phyloP scores from a whole-genome alignment of 1,284 basidiomycete genomes.

The Pseudozyma hubeiensis region DNA sequence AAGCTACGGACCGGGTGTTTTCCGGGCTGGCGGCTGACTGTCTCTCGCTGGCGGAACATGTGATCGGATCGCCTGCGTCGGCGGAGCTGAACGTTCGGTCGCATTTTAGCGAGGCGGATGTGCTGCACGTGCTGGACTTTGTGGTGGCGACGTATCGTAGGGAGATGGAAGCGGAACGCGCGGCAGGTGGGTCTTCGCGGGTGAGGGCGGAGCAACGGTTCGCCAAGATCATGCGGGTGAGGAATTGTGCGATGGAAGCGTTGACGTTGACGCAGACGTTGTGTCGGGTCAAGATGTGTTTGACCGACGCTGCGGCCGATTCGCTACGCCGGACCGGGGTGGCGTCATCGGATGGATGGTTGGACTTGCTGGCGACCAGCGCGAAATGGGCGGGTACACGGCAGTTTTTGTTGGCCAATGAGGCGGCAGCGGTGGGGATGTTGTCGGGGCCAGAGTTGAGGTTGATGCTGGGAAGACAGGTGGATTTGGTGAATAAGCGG shows the following conservation, averaged over 20 bases:
- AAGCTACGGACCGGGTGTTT: conserved; percentile 14
- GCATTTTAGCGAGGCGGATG: conserved; percentile 27
- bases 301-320: conserved; percentile 12
- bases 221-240: conserved; percentile 15
- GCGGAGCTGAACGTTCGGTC: conserved; percentile 5
- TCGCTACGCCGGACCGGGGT: background rate
- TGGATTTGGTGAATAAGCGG: conserved; percentile 12
- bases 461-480: conserved; percentile 13
- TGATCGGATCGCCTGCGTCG: conserved; percentile 7
- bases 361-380: conserved; percentile 8
- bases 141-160: conserved; percentile 12
- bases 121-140: conserved; percentile 22
- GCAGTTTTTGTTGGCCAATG: conserved; percentile 4
- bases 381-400: conserved; percentile 1
- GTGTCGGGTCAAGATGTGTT: conserved; percentile 13
- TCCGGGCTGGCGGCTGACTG: conserved; percentile 23
- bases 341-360: conserved; percentile 13
- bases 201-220: conserved; percentile 6
- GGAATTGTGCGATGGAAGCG: conserved; percentile 2
- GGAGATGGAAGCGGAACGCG: conserved; percentile 12
- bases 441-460: conserved; percentile 4
- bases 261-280: conserved; percentile 19
- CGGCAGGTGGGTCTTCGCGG: background rate
- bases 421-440: background rate
- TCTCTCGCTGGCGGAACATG: conserved; percentile 41